Evolutionary conservation across 1,284 basidiomycete genomes (phyloP).

Genomic region (Marasmius fiardii): DNA sequence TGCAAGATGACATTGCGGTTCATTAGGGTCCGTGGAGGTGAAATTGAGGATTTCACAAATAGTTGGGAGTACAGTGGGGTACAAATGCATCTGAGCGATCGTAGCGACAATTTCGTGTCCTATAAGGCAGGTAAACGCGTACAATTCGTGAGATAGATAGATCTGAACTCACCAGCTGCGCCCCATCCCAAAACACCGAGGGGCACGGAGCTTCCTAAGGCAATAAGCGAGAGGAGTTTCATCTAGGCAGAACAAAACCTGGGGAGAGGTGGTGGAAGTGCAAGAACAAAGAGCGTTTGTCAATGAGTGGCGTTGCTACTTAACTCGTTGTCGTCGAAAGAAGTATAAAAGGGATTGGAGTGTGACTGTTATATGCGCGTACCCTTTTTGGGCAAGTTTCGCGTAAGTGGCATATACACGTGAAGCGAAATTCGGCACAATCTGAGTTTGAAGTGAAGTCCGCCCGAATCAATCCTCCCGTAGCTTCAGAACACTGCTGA

Average conservation of each 20-base stretch:
- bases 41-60: slow-evolving; percentile 71
- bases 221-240: slow-evolving; percentile 5
- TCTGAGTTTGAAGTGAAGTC: no score
- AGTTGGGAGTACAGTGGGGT: slow-evolving; percentile 66
- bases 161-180: slow-evolving; percentile 27
- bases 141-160: background rate
- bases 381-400: background rate
- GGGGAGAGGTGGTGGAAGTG: slow-evolving; percentile 1
- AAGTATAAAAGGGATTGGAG: slow-evolving; percentile 1
- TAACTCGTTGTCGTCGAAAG: no score
- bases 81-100: slow-evolving; percentile 88
- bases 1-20: slow-evolving; percentile 68
- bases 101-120: slow-evolving; percentile 93
- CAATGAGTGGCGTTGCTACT: background rate
- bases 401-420: background rate
- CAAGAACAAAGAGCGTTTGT: slow-evolving; percentile 10
- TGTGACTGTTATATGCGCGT: background rate
- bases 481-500: no score
- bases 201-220: slow-evolving; percentile 2
- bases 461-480: no score
- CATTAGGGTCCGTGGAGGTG: slow-evolving; percentile 33
- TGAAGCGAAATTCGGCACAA: background rate
- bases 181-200: slow-evolving; percentile 30
- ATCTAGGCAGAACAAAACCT: background rate
- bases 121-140: slow-evolving; percentile 17